Base-by-base conservation (phyloP, 495 filamentous ascomycete species). In the Evansstolkia leycettana region DNA sequence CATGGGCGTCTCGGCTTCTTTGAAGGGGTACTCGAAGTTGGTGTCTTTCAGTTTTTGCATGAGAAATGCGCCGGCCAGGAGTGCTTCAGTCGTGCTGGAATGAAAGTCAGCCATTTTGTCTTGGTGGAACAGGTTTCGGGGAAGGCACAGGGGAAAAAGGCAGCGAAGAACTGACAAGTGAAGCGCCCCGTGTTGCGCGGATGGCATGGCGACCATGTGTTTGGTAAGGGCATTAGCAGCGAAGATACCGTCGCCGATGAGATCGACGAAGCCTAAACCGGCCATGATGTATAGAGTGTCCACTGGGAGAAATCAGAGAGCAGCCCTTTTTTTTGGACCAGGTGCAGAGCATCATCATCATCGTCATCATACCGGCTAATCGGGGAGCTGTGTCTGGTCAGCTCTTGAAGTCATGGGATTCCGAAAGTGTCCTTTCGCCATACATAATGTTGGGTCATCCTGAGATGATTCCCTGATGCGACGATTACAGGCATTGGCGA, bases 121-220 rank as follows among this genome's bases (percentile, higher is more conserved):
- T n/a, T n/a, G n/a, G n/a, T n/a, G n/a, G n/a, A n/a, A n/a, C n/a
- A n/a, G n/a, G n/a, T n/a, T n/a, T n/a, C n/a, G n/a, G n/a, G n/a
- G n/a, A n/a, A n/a, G n/a, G n/a, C n/a, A n/a, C n/a, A n/a, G n/a
- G n/a, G n/a, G n/a, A n/a, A n/a, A n/a, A n/a, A n/a, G n/a, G n/a
- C n/a, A n/a, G n/a, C n/a, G n/a, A n/a, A n/a, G n/a, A n/a, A 40
- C 52, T 36, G 17, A 60, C 58, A 62, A 62, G 25, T 62, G 60
- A 17, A 62, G 26, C n/a, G 51, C 56, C 8, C 60, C 60, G 43
- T 62, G 58, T 33, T 53, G 49, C 0, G 56, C 50, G 3, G 54
- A 57, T 0, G 58, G 56, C 45, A 52, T 49, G 17, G 41, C 34
- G 11, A 50, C 50, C 46, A 62, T 47, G 39, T 60, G 52, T 20